phyloP scores from a whole-genome alignment of 2,329 filamentous ascomycete species.

The Hypoxylon sp. region DNA sequence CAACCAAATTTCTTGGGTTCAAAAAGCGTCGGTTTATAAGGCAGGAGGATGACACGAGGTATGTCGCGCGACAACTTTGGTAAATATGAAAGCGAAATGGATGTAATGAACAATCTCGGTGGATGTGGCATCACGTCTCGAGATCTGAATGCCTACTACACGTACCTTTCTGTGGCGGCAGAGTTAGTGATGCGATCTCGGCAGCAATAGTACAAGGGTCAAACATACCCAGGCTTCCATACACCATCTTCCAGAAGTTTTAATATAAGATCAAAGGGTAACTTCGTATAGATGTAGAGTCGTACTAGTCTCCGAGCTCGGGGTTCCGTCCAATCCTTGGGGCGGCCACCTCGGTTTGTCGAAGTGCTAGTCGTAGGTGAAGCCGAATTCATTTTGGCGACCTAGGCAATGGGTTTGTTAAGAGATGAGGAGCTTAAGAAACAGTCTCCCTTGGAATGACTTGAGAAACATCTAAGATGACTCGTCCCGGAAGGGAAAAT shows the following conservation, averaged over 20 bases:
- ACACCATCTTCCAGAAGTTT: slow-evolving; percentile 63
- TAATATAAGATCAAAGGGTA: slow-evolving; percentile 66
- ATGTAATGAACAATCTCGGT: background rate
- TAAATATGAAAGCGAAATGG: background rate
- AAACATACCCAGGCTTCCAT: slow-evolving; percentile 63
- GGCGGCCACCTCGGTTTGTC: slow-evolving; percentile 62
- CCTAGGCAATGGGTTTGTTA: background rate
- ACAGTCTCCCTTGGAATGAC: background rate
- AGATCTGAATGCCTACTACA: background rate
- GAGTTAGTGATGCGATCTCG: slow-evolving; percentile 31
- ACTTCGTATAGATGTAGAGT: slow-evolving; percentile 70
- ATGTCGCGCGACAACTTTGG: background rate
- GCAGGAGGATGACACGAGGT: background rate
- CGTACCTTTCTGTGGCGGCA: slow-evolving; percentile 57
- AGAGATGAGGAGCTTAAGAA: background rate
- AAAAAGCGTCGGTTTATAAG: background rate
- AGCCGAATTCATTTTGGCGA: slow-evolving; percentile 47
- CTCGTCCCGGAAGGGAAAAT: slow-evolving; percentile 21
- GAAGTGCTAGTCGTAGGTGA: slow-evolving; percentile 51
- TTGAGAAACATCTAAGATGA: slow-evolving; percentile 31
- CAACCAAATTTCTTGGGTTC: background rate
- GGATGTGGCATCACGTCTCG: background rate
- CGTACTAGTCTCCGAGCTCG: slow-evolving; percentile 68
- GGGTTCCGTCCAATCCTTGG: slow-evolving; percentile 69
- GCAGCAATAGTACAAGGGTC: slow-evolving; percentile 9